Percentiles rank a stretch among this genome's conserved stretches.
These are phyloP conservation scores for Aspergillus oerlinghausenensis DNA, from an alignment of 2,329 filamentous ascomycete species.

Conservation along the genomic window DNA sequence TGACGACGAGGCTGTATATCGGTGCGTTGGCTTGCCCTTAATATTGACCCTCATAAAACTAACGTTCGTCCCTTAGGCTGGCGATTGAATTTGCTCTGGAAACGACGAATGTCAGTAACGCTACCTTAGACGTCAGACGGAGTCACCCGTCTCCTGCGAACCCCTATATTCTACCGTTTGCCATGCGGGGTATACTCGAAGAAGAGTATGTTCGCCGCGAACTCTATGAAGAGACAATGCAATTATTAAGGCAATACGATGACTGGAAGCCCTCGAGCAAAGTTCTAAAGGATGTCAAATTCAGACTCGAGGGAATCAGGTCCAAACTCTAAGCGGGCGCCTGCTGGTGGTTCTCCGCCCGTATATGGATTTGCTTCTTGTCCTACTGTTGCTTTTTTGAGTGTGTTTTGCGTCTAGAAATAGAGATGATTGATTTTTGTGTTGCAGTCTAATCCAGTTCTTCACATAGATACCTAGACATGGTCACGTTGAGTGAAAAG, in stretches of 20 bases:
- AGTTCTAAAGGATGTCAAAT: conserved; percentile 92
- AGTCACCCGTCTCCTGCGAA: conserved; percentile 54
- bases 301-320: conserved; percentile 82
- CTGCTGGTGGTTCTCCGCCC: background rate
- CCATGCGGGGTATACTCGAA: conserved; percentile 87
- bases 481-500: background rate
- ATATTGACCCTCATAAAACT: background rate
- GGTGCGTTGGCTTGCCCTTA: conserved; percentile 42
- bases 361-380: background rate
- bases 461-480: background rate
- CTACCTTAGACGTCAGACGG: conserved; percentile 49
- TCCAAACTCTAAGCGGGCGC: conserved; percentile 62
- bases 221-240: conserved; percentile 68
- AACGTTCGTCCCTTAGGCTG: conserved; percentile 43
- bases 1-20: conserved; percentile 81
- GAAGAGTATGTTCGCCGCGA: conserved; percentile 86
- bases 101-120: conserved; percentile 54
- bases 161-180: conserved; percentile 90
- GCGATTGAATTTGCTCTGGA: conserved; percentile 70
- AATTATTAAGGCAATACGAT: conserved; percentile 83
- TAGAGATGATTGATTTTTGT: background rate
- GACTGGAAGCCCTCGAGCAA: conserved; percentile 89
- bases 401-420: background rate
- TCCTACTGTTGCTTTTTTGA: background rate
- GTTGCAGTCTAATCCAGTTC: background rate